Base-by-base conservation (phyloP, 2,329 filamentous ascomycete species). In the Fusarium stilboides region DNA sequence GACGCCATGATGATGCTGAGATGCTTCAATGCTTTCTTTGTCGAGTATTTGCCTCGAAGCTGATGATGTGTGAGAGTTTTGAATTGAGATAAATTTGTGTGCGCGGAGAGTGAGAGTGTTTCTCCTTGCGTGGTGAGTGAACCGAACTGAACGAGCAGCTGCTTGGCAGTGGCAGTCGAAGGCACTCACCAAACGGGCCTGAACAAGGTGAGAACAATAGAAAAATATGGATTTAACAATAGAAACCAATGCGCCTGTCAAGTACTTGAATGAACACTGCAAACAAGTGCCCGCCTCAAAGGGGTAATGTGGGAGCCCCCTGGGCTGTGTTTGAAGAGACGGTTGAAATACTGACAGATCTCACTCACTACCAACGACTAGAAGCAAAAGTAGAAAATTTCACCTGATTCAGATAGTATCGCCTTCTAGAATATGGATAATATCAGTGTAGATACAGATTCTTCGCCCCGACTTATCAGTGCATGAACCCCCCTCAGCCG, bases 101-200 rank as follows among this genome's bases (percentile, higher is more conserved):
- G 46, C 22, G 46, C 20, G 15, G 14, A n/a, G 34, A 37, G 36
- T 28, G 37, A 44, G 31, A 33, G 40, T 19, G 5, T 34, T 10
- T 24, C 44, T 26, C 17, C 26, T 28, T 31, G 22, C 39, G 46
- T 17, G 36, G 8, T 45, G 22, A 34, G 31, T 65, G 46, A 60
- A 53, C 24, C 22, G 47, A 24, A 40, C 15, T 15, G 15, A 28
- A 42, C 37, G 10, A 10, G 10, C 28, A 59, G 53, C 28, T 36
- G 53, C 36, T n/a, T 33, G 17, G 46, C 62, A 65, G 31, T 65
- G 53, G 26, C 61, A 54, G 36, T 39, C 40, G 59, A 36, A 40
- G 22, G 8, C n/a, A 46, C 45, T 47, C 45, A 31, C 24, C 19
- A 34, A 47, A 33, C 20, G 28, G 26, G n/a, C n/a, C 31, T 10